A percentile compares a stretch with the other conserved stretches of the same genome.
phyloP scores from a whole-genome alignment of 192 early-diverging fungal species.

The Coemansia javaensis region DNA sequence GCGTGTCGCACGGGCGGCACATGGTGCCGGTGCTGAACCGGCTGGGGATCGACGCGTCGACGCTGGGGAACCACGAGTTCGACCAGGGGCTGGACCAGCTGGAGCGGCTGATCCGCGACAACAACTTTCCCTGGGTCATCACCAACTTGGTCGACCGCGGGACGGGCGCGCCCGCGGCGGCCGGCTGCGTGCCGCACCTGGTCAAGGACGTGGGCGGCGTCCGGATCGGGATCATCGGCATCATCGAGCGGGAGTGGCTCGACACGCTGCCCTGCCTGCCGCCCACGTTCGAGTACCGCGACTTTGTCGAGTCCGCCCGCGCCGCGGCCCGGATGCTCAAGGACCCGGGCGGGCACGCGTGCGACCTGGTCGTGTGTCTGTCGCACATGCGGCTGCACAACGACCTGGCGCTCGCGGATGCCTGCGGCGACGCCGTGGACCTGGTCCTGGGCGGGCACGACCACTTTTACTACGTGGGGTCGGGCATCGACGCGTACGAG shows the following conservation, averaged over 20 bases:
- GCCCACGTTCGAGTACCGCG: conserved; percentile 55
- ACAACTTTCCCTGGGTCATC: conserved; percentile 68
- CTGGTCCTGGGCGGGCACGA: conserved; percentile 69
- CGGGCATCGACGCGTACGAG: conserved; percentile 26
- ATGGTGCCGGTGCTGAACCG: conserved; percentile 60
- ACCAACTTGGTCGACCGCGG: conserved; percentile 58
- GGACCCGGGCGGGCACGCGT: conserved; percentile 20
- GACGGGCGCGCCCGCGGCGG: conserved; percentile 26
- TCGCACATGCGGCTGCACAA: conserved; percentile 69
- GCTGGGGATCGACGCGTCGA: conserved; percentile 56
- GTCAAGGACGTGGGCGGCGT: conserved; percentile 48
- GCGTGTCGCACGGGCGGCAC: conserved; percentile 59
- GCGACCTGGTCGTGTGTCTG: conserved; percentile 63
- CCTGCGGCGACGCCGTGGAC: conserved; percentile 56
- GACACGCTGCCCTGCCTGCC: conserved; percentile 62
- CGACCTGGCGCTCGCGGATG: conserved; percentile 55
- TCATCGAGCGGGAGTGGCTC: conserved; percentile 69
- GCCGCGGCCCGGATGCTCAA: conserved; percentile 38
- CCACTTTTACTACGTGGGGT: conserved; percentile 63
- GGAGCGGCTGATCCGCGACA: conserved; percentile 40
- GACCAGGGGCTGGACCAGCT: conserved; percentile 62
- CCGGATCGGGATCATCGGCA: conserved; percentile 59
- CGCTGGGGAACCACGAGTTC: conserved; percentile 73
- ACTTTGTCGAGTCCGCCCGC: conserved; percentile 50
- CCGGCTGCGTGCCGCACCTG: conserved; percentile 31